These are phyloP conservation scores for Eremochloa ophiuroides DNA, from an alignment of 176 grass and related monocot genomes.

Conservation along the genomic window DNA sequence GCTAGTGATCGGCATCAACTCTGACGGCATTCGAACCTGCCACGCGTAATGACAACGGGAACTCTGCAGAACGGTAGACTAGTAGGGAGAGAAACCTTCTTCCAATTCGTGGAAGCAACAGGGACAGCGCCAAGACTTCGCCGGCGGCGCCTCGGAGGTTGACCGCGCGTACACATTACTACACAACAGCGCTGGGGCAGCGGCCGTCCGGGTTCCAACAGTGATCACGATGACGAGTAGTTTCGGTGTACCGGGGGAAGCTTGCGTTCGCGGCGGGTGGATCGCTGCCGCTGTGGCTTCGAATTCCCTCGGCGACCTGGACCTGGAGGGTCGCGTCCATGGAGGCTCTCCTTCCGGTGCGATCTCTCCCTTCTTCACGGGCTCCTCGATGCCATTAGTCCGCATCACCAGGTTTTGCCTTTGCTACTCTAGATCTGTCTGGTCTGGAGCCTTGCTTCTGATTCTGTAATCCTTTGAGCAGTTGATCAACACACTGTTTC, in stretches of 20 bases:
- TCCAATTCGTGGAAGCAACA: neutral
- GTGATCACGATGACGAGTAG: neutral
- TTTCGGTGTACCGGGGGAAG: neutral
- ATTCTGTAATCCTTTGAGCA: neutral
- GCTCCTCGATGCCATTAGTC: neutral
- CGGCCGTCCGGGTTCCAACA: too few relatives aligned
- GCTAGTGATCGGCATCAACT: neutral
- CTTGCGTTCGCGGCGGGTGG: neutral
- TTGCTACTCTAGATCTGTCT: neutral
- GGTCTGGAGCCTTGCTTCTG: neutral
- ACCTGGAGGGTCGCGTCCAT: neutral
- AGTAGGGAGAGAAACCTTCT: neutral
- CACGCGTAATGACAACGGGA: neutral
- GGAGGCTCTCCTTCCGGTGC: neutral
- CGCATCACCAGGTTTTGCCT: neutral
- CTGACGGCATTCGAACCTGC: neutral
- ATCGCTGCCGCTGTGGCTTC: neutral
- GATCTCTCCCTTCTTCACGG: neutral
- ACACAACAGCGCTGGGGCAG: neutral
- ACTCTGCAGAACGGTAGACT: neutral
- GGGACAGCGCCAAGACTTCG: neutral
- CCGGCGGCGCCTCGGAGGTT: neutral
- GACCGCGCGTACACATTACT: too few relatives aligned
- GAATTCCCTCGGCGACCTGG: neutral
- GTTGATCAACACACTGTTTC: neutral